A percentile compares a stretch with the other conserved stretches of the same genome.
Evolutionary conservation across 2,329 filamentous ascomycete species (phyloP).

Genomic region (Eutypella sp.): DNA sequence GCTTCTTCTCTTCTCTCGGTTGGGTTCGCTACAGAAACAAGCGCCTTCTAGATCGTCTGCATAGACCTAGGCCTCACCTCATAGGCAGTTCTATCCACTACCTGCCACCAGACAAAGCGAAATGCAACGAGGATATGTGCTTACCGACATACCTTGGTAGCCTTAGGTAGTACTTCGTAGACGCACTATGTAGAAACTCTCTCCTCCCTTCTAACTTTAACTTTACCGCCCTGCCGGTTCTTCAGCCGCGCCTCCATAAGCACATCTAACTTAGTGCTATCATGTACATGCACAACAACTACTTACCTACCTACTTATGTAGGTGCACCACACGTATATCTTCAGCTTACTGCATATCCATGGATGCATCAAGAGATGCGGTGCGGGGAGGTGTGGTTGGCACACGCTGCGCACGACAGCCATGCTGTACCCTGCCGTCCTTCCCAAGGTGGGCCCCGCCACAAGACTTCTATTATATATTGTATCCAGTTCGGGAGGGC

Average conservation of each 20-base stretch:
- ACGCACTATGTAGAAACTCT: no score
- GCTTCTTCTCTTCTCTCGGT: neutral
- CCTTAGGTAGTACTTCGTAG: no score
- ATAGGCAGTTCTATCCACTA: neutral
- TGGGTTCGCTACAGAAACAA: neutral
- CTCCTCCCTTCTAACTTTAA: no score
- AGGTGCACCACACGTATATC: no score
- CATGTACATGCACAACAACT: neutral
- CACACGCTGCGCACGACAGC: neutral
- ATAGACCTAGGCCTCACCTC: neutral
- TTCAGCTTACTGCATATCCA: neutral
- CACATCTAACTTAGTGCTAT: neutral
- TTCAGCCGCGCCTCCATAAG: neutral
- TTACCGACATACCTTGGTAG: no score
- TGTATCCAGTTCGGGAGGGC: no score
- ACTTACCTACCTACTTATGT: neutral
- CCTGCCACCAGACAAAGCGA: no score
- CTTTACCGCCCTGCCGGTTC: neutral
- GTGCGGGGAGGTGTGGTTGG: neutral
- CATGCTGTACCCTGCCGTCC: neutral
- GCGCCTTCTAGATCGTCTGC: neutral
- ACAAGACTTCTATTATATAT: no score
- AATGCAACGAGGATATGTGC: no score
- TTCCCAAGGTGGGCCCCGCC: neutral
- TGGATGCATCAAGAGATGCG: neutral